Evolutionary conservation across 768 basidiomycete genomes (phyloP).

Genomic region (Infundibulicybe gibba): DNA sequence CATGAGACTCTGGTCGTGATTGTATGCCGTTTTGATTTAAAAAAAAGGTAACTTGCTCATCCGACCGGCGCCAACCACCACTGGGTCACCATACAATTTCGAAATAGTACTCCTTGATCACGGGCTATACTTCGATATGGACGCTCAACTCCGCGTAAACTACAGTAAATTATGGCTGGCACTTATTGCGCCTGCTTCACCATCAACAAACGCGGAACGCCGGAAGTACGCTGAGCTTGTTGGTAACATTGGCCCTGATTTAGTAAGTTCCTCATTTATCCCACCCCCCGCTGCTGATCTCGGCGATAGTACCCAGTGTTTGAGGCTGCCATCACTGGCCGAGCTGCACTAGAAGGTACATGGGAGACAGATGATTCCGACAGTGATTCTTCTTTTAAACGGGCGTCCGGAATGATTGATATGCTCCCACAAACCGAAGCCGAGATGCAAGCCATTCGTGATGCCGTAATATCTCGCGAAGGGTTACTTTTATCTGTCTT

Average conservation of each 20-base stretch:
- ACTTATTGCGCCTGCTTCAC: conserved; percentile 71
- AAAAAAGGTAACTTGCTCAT: conserved; percentile 85
- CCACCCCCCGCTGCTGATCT: neutral
- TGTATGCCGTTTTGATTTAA: neutral
- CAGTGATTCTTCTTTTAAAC: conserved; percentile 37
- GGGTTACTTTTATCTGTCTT: conserved; percentile 85
- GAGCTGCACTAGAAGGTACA: conserved; percentile 68
- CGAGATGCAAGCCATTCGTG: conserved; percentile 79
- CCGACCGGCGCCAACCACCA: conserved; percentile 57
- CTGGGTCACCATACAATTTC: conserved; percentile 88
- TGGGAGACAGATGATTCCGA: conserved; percentile 38
- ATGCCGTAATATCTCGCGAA: conserved; percentile 78
- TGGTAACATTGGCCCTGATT: conserved; percentile 84
- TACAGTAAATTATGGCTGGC: conserved; percentile 91
- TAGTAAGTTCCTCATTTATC: conserved; percentile 46
- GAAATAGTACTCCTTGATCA: conserved; percentile 95
- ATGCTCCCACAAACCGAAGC: conserved; percentile 66
- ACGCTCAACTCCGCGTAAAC: conserved; percentile 73
- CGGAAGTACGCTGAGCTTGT: conserved; percentile 87
- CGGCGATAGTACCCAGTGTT: conserved; percentile 82
- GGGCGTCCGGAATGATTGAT: conserved; percentile 78
- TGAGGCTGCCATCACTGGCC: conserved; percentile 91
- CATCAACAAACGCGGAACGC: conserved; percentile 60
- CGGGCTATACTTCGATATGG: conserved; percentile 90
- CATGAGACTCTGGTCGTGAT: neutral